Evolutionary conservation across 164 flowering plant genomes (phyloP), one percentile per base, ranked within the genome.

Genomic region (Umbellularia californica): DNA sequence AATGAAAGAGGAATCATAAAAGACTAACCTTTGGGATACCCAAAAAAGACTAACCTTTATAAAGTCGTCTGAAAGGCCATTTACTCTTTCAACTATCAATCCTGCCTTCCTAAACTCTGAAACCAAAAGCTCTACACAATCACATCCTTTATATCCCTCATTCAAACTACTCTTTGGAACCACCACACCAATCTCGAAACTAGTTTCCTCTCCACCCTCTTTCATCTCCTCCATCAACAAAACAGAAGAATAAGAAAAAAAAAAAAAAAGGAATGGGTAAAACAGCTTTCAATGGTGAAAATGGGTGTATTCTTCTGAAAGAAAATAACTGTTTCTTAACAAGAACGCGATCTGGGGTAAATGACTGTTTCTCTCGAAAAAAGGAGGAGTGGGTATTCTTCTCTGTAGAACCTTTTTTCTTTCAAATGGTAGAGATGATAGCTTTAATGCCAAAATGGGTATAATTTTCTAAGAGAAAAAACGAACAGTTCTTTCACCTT

Each of bases 171-270:
- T 80, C 80, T 85, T 92, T 19, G 92, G 86, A 65, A 95, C 84
- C 79, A 86, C 97, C 79, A 95, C 72, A 23, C 79, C 92, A 66
- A 95, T 85, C 88, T 93, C 98, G 83, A 85, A 93, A 50, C 70
- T 79, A 71, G 78, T 69, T 14, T 77, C 85, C 65, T 87, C 88
- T 15, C 69, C 83, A 69, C 24, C 23, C 70, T 35, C 86, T 73
- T 72, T 81, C 92, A 87, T 88, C 75, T 77, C 72, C 65, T 3
- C 73, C 76, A 66, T 3, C 60, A 5, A 7, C 24, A 22, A 70
- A 65, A 65, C 27, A 5, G 15, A 70, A 10, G 55, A 71, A 17
- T n/a, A n/a, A n/a, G n/a, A 76, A 22, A 10, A 12, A 50, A 10
- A 11, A 20, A 50, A 41, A 9, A 22, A 6, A 41, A 20, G 12